A percentile compares a stretch with the other conserved stretches of the same genome.
Evolutionary conservation across 2,329 filamentous ascomycete genomes (phyloP).

Genomic region (Ramichloridium luteum): DNA sequence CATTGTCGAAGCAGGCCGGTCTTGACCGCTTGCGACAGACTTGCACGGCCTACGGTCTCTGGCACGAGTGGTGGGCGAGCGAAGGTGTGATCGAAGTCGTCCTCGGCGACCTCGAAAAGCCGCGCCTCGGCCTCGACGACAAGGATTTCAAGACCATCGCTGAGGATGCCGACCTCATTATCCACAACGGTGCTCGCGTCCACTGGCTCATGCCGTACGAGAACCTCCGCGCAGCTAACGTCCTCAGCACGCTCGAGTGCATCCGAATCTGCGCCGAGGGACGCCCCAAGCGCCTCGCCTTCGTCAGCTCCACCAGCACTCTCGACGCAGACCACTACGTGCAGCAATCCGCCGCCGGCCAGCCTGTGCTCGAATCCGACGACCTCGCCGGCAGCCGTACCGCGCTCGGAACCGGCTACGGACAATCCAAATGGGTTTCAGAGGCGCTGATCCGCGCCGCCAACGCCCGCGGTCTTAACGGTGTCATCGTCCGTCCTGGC

Average conservation of each 20-base stretch:
- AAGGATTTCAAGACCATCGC: constrained; percentile 53
- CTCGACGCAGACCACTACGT: constrained; percentile 77
- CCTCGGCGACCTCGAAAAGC: constrained; percentile 60
- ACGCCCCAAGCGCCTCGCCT: constrained; percentile 67
- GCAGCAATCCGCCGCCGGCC: constrained; percentile 56
- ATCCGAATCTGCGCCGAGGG: constrained; percentile 64
- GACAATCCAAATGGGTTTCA: constrained; percentile 78
- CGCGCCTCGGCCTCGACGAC: constrained; percentile 59
- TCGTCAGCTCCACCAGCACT: constrained; percentile 70
- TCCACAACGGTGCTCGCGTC: constrained; percentile 67
- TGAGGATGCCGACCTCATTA: constrained; percentile 53
- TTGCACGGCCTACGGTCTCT: constrained; percentile 66
- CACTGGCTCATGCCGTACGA: constrained; percentile 76
- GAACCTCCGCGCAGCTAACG: constrained; percentile 60
- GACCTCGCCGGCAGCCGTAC: constrained; percentile 63
- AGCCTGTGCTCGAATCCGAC: constrained; percentile 61
- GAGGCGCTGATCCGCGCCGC: constrained; percentile 66
- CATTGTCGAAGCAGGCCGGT: constrained; percentile 48
- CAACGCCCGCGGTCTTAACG: constrained; percentile 60
- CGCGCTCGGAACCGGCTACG: constrained; percentile 76
- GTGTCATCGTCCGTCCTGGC: constrained; percentile 67
- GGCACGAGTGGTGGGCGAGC: constrained; percentile 55
- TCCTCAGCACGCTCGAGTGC: constrained; percentile 65
- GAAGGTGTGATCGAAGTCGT: constrained; percentile 50
- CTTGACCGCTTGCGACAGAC: constrained; percentile 54